Percentiles rank a stretch among this genome's conserved stretches.
Evolutionary conservation across 192 early-diverging fungal genomes (phyloP).

Genomic region (Gryganskiella cystojenkinii): DNA sequence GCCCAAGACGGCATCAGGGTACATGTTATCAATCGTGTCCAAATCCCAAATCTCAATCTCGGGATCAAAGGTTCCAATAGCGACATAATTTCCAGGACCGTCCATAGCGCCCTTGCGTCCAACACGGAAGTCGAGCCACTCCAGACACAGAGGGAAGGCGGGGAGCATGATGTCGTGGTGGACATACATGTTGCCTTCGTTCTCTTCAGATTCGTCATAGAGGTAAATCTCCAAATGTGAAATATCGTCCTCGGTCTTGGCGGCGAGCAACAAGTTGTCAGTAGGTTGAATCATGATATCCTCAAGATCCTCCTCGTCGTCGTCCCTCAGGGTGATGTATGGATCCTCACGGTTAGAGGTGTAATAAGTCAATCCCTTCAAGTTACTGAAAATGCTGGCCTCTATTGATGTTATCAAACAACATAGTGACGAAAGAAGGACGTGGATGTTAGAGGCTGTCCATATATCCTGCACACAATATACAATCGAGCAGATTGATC

Average conservation of each 20-base stretch:
- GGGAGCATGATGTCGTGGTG: slow-evolving; percentile 99
- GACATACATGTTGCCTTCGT: slow-evolving; percentile 92
- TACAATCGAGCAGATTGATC: background rate
- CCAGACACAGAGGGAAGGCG: slow-evolving; percentile 93
- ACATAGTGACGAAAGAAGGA: background rate
- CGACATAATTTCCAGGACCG: slow-evolving; percentile 87
- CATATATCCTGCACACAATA: background rate
- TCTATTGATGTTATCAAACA: slow-evolving; percentile 35
- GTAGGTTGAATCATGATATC: slow-evolving; percentile 82
- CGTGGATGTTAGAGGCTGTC: background rate
- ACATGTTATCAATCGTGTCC: slow-evolving; percentile 90
- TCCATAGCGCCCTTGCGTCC: slow-evolving; percentile 66
- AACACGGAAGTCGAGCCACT: slow-evolving; percentile 94
- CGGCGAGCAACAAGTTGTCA: slow-evolving; percentile 91
- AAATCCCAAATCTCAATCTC: slow-evolving; percentile 99
- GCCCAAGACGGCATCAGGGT: slow-evolving; percentile 92
- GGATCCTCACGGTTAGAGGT: slow-evolving; percentile 85
- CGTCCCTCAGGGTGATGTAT: slow-evolving; percentile 78
- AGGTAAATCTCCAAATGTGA: slow-evolving; percentile 95
- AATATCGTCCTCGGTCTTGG: slow-evolving; percentile 97
- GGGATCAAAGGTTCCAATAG: slow-evolving; percentile 97
- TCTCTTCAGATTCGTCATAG: slow-evolving; percentile 82
- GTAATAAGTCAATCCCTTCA: slow-evolving; percentile 91
- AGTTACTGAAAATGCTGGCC: slow-evolving; percentile 83
- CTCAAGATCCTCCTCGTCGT: slow-evolving; percentile 82